Conservation (phyloP, 1,284 basidiomycete genomes). For the Xerocomus subilludens region DNA sequence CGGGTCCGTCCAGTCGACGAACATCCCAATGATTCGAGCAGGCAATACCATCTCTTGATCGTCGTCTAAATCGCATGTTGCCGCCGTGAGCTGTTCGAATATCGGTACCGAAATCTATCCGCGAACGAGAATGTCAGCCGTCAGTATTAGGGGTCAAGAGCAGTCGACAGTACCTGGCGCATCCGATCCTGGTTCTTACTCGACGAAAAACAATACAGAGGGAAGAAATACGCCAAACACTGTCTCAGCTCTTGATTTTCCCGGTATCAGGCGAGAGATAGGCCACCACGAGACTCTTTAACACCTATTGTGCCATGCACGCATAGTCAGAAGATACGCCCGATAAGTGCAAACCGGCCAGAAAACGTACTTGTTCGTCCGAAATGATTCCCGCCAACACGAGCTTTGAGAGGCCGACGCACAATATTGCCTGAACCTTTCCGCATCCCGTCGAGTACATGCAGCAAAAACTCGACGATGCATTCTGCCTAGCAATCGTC, state of each 20-base stretch:
- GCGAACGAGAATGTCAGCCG: neutral
- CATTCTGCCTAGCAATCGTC: slow-evolving; percentile 66
- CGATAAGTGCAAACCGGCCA: neutral
- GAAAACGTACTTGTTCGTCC: slow-evolving; percentile 71
- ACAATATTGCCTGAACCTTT: slow-evolving; percentile 83
- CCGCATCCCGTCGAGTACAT: slow-evolving; percentile 79
- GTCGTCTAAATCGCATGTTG: slow-evolving; percentile 78
- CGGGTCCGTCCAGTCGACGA: slow-evolving; percentile 95
- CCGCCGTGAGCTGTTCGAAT: slow-evolving; percentile 74
- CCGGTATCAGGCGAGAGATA: slow-evolving; percentile 88
- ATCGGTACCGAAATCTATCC: slow-evolving; percentile 80
- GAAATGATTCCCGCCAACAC: slow-evolving; percentile 86
- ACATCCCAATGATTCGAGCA: slow-evolving; percentile 82
- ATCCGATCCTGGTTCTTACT: slow-evolving; percentile 82
- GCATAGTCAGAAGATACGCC: slow-evolving; percentile 4
- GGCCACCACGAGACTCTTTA: slow-evolving; percentile 81
- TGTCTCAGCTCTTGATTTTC: slow-evolving; percentile 91
- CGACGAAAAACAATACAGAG: slow-evolving; percentile 91
- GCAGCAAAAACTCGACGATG: slow-evolving; percentile 80
- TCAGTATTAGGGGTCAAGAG: neutral
- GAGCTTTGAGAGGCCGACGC: slow-evolving; percentile 90
- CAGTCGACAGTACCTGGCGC: slow-evolving; percentile 67
- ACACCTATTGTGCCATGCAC: slow-evolving; percentile 62
- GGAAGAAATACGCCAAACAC: slow-evolving; percentile 96
- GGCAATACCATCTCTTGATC: slow-evolving; percentile 85